Evolutionary conservation across 2,329 filamentous ascomycete species (phyloP), one percentile per base, ranked within the genome.

Genomic region (Fusarium xylarioides): DNA sequence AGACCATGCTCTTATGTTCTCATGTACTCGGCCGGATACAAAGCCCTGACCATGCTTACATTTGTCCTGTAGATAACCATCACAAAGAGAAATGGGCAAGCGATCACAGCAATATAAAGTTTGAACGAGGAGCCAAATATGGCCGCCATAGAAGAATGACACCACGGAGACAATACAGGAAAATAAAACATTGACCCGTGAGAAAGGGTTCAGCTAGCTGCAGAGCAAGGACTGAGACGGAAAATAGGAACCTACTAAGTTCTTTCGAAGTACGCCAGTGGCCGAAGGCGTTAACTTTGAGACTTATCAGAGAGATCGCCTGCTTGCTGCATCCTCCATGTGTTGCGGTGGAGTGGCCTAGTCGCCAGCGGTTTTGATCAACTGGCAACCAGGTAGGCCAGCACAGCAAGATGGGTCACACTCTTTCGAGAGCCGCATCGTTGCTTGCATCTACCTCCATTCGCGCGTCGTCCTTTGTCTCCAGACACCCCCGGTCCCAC

Each of bases 311-410:
- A 86, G 85, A 86, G 85, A 86, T 86, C 85, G 84, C 75, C 79
- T 82, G 79, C 79, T 79, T 79, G 82, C 83, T 86, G 84, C 84
- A 84, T 84, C 81, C 78, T 77, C 76, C 76, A 77, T 79, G 77
- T 79, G 77, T 77, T 67, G 83, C 82, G 83, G 89, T 91, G 89
- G 89, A 89, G 87, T 86, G 87, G 85, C 83, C 85, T 89, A 89
- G 87, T 87, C 85, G 87, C 86, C 78, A 87, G 85, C 86, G 85
- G 83, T 84, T 88, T 86, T 86, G 86, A 90, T 91, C 88, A 91
- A 95, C 91, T 95, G 93, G 93, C 89, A 89, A 90, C 87, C 88
- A 92, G 87, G 87, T 86, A 91, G 91, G 94, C 94, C 94, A 97
- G 88, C 94, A 92, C 94, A 97, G 95, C 93, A 93, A 86, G 85